Percentiles rank a stretch among this genome's conserved stretches.
Evolutionary conservation across 2,329 filamentous ascomycete genomes (phyloP).

Genomic region (Fonsecaea monophora): DNA sequence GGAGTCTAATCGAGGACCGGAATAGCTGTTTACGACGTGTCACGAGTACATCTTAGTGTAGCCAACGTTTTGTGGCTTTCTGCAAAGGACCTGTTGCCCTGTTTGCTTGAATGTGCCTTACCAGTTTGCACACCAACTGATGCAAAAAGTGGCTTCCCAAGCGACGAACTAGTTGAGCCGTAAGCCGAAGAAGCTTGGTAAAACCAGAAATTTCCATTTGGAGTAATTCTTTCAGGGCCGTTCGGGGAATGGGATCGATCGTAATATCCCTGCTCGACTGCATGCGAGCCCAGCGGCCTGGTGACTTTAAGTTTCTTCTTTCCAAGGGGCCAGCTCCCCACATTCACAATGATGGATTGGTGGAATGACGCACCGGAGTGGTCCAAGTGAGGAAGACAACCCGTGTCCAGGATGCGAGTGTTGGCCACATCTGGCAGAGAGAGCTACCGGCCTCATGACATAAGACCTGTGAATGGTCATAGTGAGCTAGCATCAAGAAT

Average conservation of each 20-base stretch:
- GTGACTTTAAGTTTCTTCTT: not conserved
- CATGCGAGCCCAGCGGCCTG: not conserved
- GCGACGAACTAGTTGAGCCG: not conserved
- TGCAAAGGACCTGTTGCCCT: not conserved
- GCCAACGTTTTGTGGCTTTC: conserved; percentile 2
- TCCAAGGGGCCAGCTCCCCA: not conserved
- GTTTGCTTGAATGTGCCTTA: not conserved
- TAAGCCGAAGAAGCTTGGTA: not conserved
- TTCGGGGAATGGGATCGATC: conserved; percentile 2
- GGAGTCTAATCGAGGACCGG: conserved; percentile 45
- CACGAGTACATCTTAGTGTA: conserved; percentile 6
- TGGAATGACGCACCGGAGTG: not conserved
- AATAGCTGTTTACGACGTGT: conserved; percentile 20
- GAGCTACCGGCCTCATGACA: not conserved
- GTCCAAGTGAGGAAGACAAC: not conserved
- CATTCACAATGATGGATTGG: not conserved
- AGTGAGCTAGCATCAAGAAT: not conserved
- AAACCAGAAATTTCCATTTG: not conserved
- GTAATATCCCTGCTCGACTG: not conserved
- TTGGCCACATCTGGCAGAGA: not conserved
- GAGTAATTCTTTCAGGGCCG: not conserved
- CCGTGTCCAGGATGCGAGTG: not conserved
- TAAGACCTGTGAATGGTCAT: not conserved
- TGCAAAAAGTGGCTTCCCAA: not conserved
- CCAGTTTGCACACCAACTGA: not conserved